These are phyloP conservation scores for Xerocomus spinulosus DNA, from an alignment of 768 basidiomycete genomes.

Conservation along the genomic window DNA sequence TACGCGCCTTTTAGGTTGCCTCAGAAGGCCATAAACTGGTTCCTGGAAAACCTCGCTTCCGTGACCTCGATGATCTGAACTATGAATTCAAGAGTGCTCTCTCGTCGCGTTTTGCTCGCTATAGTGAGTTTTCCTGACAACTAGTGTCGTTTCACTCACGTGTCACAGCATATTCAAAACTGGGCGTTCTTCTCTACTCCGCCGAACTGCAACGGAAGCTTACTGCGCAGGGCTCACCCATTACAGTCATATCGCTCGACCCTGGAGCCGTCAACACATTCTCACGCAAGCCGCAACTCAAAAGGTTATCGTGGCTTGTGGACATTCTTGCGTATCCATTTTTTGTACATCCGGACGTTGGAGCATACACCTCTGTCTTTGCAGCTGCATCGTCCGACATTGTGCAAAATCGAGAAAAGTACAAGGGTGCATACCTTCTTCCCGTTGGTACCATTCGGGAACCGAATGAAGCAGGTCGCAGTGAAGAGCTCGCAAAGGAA, in stretches of 20 bases:
- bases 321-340: conserved; percentile 17
- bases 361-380: conserved; percentile 25
- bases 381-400: conserved; percentile 30
- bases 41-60: conserved; percentile 23
- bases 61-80: conserved; percentile 34
- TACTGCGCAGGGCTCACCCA: conserved; percentile 19
- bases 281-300: conserved; percentile 18
- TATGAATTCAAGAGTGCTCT: conserved; percentile 26
- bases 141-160: background rate
- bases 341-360: conserved; percentile 16
- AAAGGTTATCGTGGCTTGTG: conserved; percentile 18
- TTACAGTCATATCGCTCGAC: conserved; percentile 27
- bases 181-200: conserved; percentile 47
- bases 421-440: conserved; percentile 30
- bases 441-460: conserved; percentile 19
- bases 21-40: conserved; percentile 28
- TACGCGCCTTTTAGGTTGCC: conserved; percentile 26
- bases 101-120: conserved; percentile 23
- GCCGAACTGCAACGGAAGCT: conserved; percentile 47
- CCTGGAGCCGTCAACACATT: conserved; percentile 34
- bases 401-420: conserved; percentile 17
- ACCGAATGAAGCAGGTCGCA: conserved; percentile 10
- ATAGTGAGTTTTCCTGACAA: conserved; percentile 24
- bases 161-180: conserved; percentile 43
- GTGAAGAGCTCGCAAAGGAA: conserved; percentile 26